phyloP scores from a whole-genome alignment of 1,284 basidiomycete genomes.

The Xerocomus cyaneibrunnescens region DNA sequence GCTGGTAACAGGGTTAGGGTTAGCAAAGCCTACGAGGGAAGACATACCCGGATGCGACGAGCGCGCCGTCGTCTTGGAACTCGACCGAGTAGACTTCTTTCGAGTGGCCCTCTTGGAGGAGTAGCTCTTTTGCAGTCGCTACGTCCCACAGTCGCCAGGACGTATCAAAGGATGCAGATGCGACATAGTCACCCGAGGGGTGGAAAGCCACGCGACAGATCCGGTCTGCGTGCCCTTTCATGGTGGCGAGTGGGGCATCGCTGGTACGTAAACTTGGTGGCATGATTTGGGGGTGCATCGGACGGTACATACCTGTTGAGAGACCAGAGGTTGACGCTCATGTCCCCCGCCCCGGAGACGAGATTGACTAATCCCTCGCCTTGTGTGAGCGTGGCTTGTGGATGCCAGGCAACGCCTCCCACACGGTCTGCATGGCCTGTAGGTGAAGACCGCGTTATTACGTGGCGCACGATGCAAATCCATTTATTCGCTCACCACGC shows the following conservation, averaged over 20 bases:
- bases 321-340: constrained; percentile 87
- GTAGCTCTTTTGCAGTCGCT: constrained; percentile 73
- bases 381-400: constrained; percentile 84
- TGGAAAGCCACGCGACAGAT: constrained; percentile 96
- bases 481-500: constrained; percentile 50
- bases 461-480: neutral
- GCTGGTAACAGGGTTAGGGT: constrained; percentile 42
- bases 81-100: constrained; percentile 96
- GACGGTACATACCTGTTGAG: constrained; percentile 61
- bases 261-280: constrained; percentile 53
- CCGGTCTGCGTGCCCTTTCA: constrained; percentile 89
- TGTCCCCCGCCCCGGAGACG: constrained; percentile 90
- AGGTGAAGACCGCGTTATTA: constrained; percentile 11
- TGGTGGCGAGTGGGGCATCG: constrained; percentile 64
- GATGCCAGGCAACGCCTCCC: constrained; percentile 98
- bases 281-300: constrained; percentile 1
- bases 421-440: constrained; percentile 88
- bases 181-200: constrained; percentile 90
- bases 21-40: neutral
- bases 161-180: constrained; percentile 95
- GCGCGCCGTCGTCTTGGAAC: constrained; percentile 93
- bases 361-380: constrained; percentile 74
- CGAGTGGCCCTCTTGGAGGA: constrained; percentile 96
- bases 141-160: constrained; percentile 99
- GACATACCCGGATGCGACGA: constrained; percentile 84